Evolutionary conservation across 768 basidiomycete species (phyloP).

Genomic region (Lactifluus subvellereus): DNA sequence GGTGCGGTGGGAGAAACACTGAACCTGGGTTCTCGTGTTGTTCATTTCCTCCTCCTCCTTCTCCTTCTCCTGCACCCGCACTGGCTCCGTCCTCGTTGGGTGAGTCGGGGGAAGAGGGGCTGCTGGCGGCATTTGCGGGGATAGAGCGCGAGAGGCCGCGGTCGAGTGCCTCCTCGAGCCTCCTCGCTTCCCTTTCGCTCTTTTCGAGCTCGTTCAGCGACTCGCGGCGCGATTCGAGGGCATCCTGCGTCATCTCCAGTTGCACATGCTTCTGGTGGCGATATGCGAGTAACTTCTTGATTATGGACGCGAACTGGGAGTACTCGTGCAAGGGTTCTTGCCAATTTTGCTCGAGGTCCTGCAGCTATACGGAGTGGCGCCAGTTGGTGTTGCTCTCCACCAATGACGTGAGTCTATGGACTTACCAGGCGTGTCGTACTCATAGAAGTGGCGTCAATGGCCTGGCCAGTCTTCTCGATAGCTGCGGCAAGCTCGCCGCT

Average conservation of each 20-base stretch:
- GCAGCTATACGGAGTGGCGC: slow-evolving; percentile 47
- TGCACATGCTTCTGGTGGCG: slow-evolving; percentile 98
- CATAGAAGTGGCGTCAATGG: slow-evolving; percentile 89
- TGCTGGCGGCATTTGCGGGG: background rate
- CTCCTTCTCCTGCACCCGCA: slow-evolving; percentile 16
- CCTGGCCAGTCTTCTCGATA: slow-evolving; percentile 96
- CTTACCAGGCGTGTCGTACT: slow-evolving; percentile 84
- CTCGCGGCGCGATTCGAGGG: slow-evolving; percentile 76
- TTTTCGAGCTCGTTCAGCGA: slow-evolving; percentile 86
- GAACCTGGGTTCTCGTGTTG: slow-evolving; percentile 36
- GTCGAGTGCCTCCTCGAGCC: slow-evolving; percentile 83
- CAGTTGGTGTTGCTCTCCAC: background rate
- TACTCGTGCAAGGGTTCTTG: slow-evolving; percentile 97
- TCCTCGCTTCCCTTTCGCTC: slow-evolving; percentile 83
- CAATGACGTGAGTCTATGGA: slow-evolving; percentile 10
- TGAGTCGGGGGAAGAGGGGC: background rate
- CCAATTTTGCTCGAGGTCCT: slow-evolving; percentile 92
- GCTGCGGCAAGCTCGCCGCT: slow-evolving; percentile 65
- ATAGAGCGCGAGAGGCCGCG: slow-evolving; percentile 40
- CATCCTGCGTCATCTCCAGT: slow-evolving; percentile 94
- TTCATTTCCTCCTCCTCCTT: slow-evolving; percentile 25
- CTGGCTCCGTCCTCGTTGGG: background rate
- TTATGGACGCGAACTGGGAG: slow-evolving; percentile 88
- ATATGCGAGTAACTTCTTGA: slow-evolving; percentile 89
- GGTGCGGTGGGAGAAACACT: slow-evolving; percentile 65